Evolutionary conservation across 805 yeast genomes (phyloP).

Genomic region (Candida palmyrensis): DNA sequence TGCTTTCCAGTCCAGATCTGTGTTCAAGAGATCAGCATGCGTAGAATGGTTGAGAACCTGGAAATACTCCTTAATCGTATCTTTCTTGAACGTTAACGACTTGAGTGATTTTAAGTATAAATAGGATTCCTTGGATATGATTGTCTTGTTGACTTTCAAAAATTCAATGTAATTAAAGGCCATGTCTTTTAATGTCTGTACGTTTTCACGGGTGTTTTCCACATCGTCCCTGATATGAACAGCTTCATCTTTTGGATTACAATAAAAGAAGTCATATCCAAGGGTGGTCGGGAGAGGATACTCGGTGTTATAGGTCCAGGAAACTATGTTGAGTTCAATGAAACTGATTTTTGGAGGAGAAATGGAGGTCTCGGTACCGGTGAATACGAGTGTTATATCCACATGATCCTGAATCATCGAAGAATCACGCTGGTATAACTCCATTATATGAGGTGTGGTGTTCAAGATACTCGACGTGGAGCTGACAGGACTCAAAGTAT

Average conservation of each 20-base stretch:
- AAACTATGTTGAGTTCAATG: constrained; percentile 32
- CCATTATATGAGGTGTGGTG: constrained; percentile 20
- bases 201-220: constrained; percentile 27
- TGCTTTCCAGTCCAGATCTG: constrained; percentile 24
- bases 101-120: constrained; percentile 35
- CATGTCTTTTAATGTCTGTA: constrained; percentile 29
- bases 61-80: constrained; percentile 33
- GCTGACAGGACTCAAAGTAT: constrained; percentile 12
- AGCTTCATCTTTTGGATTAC: constrained; percentile 15
- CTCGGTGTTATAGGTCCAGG: constrained; percentile 38
- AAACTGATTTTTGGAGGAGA: constrained; percentile 30
- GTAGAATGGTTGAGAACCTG: constrained; percentile 20
- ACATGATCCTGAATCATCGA: constrained; percentile 16
- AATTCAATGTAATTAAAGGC: constrained; percentile 29
- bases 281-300: constrained; percentile 36
- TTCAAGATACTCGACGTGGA: constrained; percentile 6
- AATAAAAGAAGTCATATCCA: constrained; percentile 38
- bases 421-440: constrained; percentile 25
- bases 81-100: constrained; percentile 34
- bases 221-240: constrained; percentile 20
- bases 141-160: constrained; percentile 27
- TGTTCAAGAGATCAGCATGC: constrained; percentile 19
- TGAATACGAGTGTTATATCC: constrained; percentile 24
- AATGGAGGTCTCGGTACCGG: constrained; percentile 13
- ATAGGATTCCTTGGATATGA: constrained; percentile 26